Conservation (phyloP, 1,284 basidiomycete species). For the Thecaphora thlaspeos region DNA sequence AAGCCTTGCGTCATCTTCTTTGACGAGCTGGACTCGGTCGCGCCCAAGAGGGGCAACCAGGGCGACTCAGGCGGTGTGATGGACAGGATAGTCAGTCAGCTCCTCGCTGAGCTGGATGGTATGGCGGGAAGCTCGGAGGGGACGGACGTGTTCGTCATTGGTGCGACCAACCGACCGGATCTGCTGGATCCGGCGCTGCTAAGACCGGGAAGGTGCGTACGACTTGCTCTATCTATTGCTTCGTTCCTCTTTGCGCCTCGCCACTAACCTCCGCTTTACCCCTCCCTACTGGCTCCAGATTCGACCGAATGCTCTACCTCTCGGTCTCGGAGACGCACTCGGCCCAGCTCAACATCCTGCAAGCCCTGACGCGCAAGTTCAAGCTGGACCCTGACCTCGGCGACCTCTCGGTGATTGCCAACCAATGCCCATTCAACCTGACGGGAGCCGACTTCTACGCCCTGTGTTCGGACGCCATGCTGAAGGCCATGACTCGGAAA, state of each 20-base stretch:
- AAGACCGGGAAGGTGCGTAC: constrained; percentile 58
- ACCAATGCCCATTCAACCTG: constrained; percentile 78
- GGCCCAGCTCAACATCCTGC: constrained; percentile 81
- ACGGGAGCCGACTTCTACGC: constrained; percentile 92
- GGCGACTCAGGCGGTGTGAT: constrained; percentile 62
- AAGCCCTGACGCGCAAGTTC: constrained; percentile 91
- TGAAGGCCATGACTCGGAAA: constrained; percentile 89
- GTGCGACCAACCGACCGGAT: constrained; percentile 61
- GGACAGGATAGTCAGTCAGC: constrained; percentile 61
- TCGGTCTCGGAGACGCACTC: constrained; percentile 85
- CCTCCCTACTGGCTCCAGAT: too few relatives aligned
- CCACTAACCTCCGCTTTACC: too few relatives aligned
- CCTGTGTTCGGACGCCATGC: constrained; percentile 90
- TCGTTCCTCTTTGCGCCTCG: too few relatives aligned
- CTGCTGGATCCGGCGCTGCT: constrained; percentile 60
- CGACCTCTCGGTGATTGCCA: constrained; percentile 69
- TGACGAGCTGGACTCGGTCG: constrained; percentile 61
- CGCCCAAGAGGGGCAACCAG: constrained; percentile 61
- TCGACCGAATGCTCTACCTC: constrained; percentile 95
- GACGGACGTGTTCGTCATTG: constrained; percentile 61
- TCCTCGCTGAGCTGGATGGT: constrained; percentile 61
- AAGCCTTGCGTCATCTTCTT: constrained; percentile 62
- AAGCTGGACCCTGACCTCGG: constrained; percentile 70
- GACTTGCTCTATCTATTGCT: too few relatives aligned
- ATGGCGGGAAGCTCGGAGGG: constrained; percentile 58